Base-by-base conservation (phyloP, 164 flowering plant species). In the Nelumbo lutea region DNA sequence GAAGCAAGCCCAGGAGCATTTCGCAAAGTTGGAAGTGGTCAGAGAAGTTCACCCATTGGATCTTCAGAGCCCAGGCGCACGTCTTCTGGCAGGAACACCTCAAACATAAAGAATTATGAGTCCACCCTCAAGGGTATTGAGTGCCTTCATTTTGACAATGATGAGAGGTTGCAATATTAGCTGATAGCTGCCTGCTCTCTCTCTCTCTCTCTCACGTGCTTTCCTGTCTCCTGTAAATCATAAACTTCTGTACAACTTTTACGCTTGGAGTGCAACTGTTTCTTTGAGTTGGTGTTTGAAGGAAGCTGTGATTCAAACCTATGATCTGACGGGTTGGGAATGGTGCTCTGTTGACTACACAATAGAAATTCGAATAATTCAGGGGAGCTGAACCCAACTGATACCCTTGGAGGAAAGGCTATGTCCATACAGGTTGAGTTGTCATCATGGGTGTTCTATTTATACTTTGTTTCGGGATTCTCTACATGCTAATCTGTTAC, bases 91-190 rank as follows among this genome's bases (percentile, higher is more conserved):
- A 86, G 88, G 74, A 82, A 78, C 71, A 55, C 71, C 44, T 40
- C 88, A 9, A 79, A 78, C 74, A 68, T 67, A 13, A 90, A 78
- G 80, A 90, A 80, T 71, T 88, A 84, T 59, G 98, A 94, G 56
- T 72, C 88, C 6, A 75, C 97, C 2, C 84, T 91, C 40, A 91
- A 81, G 76, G 97, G 97, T n/a, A 87, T 94, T 10, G 95, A 91
- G 77, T 62, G 78, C 68, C 82, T 94, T 70, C 83, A 78, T 58
- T 85, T 91, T 70, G 91, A 88, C 62, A 81, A 67, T 65, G 91
- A 87, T 50, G 92, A 91, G 73, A 84, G 88, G 78, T 77, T 79
- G 70, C 88, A 75, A 55, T 83, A 80, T 65, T 85, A 71, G 73
- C 41, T 65, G 68, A 64, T 46, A 38, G 41, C 50, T 39, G 1